Conservation (phyloP, 306 rosid genomes). For the Prunus davidiana region DNA sequence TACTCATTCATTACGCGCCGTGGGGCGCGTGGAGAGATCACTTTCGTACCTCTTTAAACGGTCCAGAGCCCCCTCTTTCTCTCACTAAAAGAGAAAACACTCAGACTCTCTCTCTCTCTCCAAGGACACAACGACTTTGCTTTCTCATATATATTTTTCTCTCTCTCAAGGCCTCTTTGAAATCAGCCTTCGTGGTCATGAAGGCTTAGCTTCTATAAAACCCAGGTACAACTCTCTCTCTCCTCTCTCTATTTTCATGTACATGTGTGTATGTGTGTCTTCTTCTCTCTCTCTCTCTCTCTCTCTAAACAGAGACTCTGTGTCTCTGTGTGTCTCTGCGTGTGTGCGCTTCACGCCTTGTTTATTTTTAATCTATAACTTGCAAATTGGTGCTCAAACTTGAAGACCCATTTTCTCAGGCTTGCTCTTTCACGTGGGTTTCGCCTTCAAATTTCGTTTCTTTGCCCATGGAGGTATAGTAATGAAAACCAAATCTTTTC, state of each 20-base stretch:
- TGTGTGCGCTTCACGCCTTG: constrained; percentile 46
- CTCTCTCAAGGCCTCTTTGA: constrained; percentile 13
- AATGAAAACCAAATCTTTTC: background rate
- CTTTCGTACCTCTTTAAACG: constrained; percentile 20
- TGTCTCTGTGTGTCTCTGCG: background rate
- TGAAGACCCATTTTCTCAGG: constrained; percentile 59
- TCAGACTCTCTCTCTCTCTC: background rate
- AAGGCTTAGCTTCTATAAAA: constrained; percentile 45
- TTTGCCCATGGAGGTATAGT: constrained; percentile 45
- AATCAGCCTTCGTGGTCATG: constrained; percentile 67
- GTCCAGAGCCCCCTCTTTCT: constrained; percentile 32
- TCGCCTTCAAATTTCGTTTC: constrained; percentile 16
- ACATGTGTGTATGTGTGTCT: background rate
- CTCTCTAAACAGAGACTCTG: background rate
- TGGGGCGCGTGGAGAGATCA: constrained; percentile 24
- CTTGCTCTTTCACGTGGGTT: constrained; percentile 46
- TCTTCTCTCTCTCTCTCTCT: background rate
- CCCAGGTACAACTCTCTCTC: constrained; percentile 37
- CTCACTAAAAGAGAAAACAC: constrained; percentile 21
- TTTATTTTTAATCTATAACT: constrained; percentile 42
- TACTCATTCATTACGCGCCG: constrained; percentile 19
- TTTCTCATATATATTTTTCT: constrained; percentile 11
- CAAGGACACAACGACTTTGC: constrained; percentile 39
- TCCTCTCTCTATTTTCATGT: constrained; percentile 18
- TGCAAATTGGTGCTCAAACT: constrained; percentile 50